These are phyloP conservation scores for Scheffersomyces illinoinensis DNA, from an alignment of 1,139 yeast genomes.

Conservation along the genomic window DNA sequence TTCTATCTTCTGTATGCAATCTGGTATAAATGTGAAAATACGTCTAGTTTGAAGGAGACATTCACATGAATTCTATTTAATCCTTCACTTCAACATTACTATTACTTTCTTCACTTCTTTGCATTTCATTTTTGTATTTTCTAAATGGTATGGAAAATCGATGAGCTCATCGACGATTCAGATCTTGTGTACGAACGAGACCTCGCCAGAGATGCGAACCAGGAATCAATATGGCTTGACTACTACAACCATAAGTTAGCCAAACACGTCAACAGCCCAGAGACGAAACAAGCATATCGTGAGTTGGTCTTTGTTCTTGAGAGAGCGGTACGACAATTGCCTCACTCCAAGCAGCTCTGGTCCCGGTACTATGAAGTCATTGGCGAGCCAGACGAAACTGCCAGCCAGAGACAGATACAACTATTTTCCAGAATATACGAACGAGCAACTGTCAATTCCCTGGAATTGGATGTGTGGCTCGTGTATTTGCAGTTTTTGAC, in stretches of 20 bases:
- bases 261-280: background rate
- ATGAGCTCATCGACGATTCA: slow-evolving; percentile 19
- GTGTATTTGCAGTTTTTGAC: slow-evolving; percentile 49
- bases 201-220: slow-evolving; percentile 44
- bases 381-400: background rate
- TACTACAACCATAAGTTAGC: slow-evolving; percentile 41
- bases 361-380: slow-evolving; percentile 28
- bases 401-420: background rate
- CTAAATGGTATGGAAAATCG: slow-evolving; percentile 11
- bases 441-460: background rate
- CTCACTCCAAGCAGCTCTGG: slow-evolving; percentile 61
- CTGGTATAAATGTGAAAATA: background rate
- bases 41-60: background rate
- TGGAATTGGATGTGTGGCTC: background rate
- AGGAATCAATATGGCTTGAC: slow-evolving; percentile 52
- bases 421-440: background rate
- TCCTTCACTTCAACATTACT: background rate
- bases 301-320: slow-evolving; percentile 46
- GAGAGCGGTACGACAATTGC: slow-evolving; percentile 51
- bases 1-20: background rate
- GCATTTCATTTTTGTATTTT: background rate
- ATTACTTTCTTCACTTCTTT: background rate
- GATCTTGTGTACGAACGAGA: slow-evolving; percentile 36
- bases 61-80: background rate
- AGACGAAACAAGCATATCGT: slow-evolving; percentile 20